Base-by-base conservation (phyloP, 2,329 filamentous ascomycete species). In the Cladosporium sp. region DNA sequence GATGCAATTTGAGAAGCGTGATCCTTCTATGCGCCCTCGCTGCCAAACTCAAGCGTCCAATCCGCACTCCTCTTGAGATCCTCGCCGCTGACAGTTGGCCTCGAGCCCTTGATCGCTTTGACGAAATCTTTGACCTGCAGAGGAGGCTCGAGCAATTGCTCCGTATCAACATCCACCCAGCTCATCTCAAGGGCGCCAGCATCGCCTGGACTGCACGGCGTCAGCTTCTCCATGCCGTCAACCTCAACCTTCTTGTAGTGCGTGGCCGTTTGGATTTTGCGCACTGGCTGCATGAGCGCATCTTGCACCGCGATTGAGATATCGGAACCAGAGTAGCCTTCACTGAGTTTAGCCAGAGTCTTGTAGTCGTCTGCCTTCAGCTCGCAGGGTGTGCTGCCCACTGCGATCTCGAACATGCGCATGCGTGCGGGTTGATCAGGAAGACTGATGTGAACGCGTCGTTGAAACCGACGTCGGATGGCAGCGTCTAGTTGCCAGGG, bases 401-500 rank as follows among this genome's bases (percentile, higher is more conserved):
- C 85, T 13, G 89, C 86, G 51, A 98, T 79, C 76, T 95, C 92
- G 72, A 97, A 96, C 91, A 96, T 95, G 64, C 80, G 90, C 67
- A 91, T 91, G 56, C 93, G 82, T 19, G 92, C 93, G 13, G 89
- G 85, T 40, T 85, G 65, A 68, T 98, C 93, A 6, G 93, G 93
- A 42, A 98, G 75, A 59, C 87, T 89, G 70, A 98, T 98, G 71
- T 98, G 93, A 28, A 98, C 91, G 73, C 93, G 81, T 62, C 93
- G 81, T 71, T 98, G 95, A 77, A 98, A 98, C 66, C 93, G 89
- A 70, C 93, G 83, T 61, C 93, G 85, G 63, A 98, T 98, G 62
- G 93, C 93, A 9, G 89, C 87, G 69, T 98, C 93, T 45, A 98
- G 80, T 76, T 98, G 92, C 93, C 93, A 98, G 14, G 93, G 93